Conservation (phyloP, 2,329 filamentous ascomycete species). For the Pseudogymnoascus sp. region DNA sequence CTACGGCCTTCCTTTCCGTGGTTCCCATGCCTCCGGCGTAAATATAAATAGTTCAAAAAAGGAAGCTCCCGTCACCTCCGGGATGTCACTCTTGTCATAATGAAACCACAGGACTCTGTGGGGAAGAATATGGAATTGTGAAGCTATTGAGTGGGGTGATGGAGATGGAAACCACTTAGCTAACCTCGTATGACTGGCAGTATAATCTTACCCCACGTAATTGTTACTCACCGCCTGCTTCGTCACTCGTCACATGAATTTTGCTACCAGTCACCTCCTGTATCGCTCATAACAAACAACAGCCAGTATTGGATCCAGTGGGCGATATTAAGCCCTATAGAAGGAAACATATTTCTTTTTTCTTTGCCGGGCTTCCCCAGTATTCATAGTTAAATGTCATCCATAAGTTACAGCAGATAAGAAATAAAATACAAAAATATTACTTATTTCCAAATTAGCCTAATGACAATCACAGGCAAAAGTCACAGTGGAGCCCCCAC, state of each 20-base stretch:
- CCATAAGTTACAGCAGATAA: background rate
- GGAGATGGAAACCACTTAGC: background rate
- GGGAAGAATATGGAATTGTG: background rate
- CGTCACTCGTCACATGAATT: background rate
- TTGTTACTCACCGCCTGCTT: background rate
- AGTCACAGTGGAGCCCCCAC: background rate
- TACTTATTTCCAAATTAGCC: background rate
- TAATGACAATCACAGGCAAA: background rate
- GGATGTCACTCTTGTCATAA: background rate
- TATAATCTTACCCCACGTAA: conserved; percentile 1
- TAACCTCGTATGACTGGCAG: background rate
- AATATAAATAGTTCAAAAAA: background rate
- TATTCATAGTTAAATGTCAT: background rate
- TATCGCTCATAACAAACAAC: background rate
- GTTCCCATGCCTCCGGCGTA: background rate
- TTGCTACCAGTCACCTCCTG: background rate
- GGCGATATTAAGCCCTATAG: background rate
- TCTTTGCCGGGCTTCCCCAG: background rate
- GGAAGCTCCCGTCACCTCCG: background rate
- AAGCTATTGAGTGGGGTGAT: conserved; percentile 1
- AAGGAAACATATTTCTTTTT: background rate
- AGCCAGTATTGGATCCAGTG: background rate
- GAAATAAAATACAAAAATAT: background rate
- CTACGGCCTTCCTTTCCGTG: conserved; percentile 32
- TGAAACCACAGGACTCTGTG: background rate